Conservation (phyloP, 2,329 filamentous ascomycete genomes). For the Colletotrichum nymphaeae region DNA sequence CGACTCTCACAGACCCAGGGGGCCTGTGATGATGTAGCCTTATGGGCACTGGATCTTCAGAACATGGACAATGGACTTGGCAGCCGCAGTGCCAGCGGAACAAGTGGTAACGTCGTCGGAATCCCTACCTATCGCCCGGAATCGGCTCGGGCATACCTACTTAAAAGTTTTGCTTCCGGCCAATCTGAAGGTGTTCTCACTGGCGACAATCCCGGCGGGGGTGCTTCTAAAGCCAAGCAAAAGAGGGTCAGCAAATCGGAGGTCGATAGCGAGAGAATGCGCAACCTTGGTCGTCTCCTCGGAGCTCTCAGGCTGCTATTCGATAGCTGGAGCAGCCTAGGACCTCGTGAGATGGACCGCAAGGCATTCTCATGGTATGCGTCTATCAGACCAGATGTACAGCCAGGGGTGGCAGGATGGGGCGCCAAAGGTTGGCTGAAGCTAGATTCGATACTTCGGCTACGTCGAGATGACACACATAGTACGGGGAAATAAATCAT, state of each 20-base stretch:
- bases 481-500: neutral
- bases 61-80: conserved; percentile 52
- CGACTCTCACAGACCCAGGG: conserved; percentile 42
- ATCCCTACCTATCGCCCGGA: conserved; percentile 83
- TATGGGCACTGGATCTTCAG: conserved; percentile 71
- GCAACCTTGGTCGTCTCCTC: conserved; percentile 76
- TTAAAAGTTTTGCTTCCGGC: conserved; percentile 68
- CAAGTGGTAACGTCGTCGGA: conserved; percentile 53
- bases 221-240: conserved; percentile 31
- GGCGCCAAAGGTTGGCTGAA: conserved; percentile 81
- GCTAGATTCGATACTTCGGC: conserved; percentile 72
- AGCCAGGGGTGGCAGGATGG: conserved; percentile 81
- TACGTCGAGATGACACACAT: conserved; percentile 55
- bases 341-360: conserved; percentile 75
- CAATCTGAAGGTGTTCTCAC: conserved; percentile 15
- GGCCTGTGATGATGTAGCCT: conserved; percentile 57
- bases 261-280: conserved; percentile 70
- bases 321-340: conserved; percentile 79
- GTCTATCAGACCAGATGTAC: conserved; percentile 79
- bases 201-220: conserved; percentile 2
- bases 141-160: conserved; percentile 69
- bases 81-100: conserved; percentile 33
- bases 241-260: neutral
- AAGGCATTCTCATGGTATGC: conserved; percentile 88
- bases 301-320: conserved; percentile 79